phyloP scores from a whole-genome alignment of 345 rosid species.

The Rhizophora apiculata region DNA sequence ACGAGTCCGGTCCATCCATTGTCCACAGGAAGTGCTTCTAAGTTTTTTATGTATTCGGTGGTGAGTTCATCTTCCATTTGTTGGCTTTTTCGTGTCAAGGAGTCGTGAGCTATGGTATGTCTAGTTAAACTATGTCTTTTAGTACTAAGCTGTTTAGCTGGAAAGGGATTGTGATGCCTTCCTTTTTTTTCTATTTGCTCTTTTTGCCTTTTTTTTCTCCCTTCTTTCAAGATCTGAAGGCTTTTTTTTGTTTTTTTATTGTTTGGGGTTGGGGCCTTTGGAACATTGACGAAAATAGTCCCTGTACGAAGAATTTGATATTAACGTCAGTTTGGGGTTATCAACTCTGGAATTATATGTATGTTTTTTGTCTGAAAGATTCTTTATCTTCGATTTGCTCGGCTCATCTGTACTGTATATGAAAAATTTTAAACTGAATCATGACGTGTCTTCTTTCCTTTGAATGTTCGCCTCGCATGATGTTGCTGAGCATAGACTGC shows the following conservation, averaged over 20 bases:
- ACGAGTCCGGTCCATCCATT: slow-evolving; percentile 62
- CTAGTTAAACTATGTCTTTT: slow-evolving; percentile 31
- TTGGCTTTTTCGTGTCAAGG: slow-evolving; percentile 38
- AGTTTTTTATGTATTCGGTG: slow-evolving; percentile 27
- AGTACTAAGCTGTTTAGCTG: slow-evolving; percentile 42
- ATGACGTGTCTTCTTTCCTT: no score
- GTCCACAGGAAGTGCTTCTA: slow-evolving; percentile 74
- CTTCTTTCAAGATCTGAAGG: slow-evolving; percentile 25
- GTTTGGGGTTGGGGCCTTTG: not conserved
- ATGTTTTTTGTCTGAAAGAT: no score
- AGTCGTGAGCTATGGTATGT: slow-evolving; percentile 36
- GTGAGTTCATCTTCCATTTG: slow-evolving; percentile 44
- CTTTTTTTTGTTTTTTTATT: slow-evolving; percentile 1
- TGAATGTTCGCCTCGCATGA: no score
- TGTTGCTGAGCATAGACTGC: no score
- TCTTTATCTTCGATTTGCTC: no score
- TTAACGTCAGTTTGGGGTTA: slow-evolving; percentile 42
- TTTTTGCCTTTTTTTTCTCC: slow-evolving; percentile 1
- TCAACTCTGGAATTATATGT: slow-evolving; percentile 9
- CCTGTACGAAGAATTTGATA: slow-evolving; percentile 45
- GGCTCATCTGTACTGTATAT: no score
- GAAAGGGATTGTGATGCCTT: slow-evolving; percentile 54
- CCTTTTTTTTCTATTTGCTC: no score
- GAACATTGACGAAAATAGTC: slow-evolving; percentile 50
- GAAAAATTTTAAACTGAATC: no score